Evolutionary conservation across 805 yeast genomes (phyloP).

Genomic region (Ascoidea asiatica): DNA sequence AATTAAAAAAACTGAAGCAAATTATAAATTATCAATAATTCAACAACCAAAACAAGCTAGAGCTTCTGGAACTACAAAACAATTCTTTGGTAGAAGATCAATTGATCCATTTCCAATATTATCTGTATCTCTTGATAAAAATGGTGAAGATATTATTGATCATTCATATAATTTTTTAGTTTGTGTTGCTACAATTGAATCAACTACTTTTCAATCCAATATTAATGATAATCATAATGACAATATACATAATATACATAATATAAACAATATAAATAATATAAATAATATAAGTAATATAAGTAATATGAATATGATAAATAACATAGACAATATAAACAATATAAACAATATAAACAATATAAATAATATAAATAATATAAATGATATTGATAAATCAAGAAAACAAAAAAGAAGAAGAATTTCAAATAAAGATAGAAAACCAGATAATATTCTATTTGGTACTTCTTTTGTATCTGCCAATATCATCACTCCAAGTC

Average conservation of each 20-base stretch:
- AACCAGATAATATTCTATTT: constrained; percentile 5
- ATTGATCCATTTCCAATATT: constrained; percentile 22
- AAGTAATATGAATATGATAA: constrained; percentile 16
- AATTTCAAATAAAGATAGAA: not conserved
- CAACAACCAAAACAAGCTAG: constrained; percentile 20
- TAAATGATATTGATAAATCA: constrained; percentile 1
- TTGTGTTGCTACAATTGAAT: constrained; percentile 3
- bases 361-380: constrained; percentile 7
- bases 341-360: no score
- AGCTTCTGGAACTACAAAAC: constrained; percentile 20
- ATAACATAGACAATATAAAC: no score
- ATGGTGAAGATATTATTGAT: constrained; percentile 18
- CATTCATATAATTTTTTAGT: constrained; percentile 9
- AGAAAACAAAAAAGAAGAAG: constrained; percentile 2
- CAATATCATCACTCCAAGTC: constrained; percentile 11
- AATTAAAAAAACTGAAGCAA: constrained; percentile 5
- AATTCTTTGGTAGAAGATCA: constrained; percentile 19
- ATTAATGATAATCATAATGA: no score
- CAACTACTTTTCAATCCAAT: no score
- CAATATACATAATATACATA: no score
- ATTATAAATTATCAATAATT: constrained; percentile 11
- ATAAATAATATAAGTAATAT: constrained; percentile 10
- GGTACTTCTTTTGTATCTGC: constrained; percentile 14
- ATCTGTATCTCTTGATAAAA: constrained; percentile 11
- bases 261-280: no score